Evolutionary conservation across 129 eudicot species (phyloP), one percentile per base, ranked within the genome.

Genomic region (Tanacetum coccineum): DNA sequence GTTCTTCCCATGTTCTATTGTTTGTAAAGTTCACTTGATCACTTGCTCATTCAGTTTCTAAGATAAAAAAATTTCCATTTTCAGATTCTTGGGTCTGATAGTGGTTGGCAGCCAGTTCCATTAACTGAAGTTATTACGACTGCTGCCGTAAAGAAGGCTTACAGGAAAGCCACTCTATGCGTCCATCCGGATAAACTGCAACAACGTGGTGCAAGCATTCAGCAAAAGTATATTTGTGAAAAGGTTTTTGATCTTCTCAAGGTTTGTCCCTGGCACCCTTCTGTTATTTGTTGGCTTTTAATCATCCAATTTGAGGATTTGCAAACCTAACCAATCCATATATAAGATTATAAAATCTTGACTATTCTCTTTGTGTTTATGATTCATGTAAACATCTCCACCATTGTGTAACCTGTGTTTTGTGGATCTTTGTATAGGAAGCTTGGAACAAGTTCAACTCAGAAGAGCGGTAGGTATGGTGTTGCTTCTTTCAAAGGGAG

Each of bases 141-240:
- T 53, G 92, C 86, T 49, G 96, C 98, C 66, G 98, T 82, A 26
- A 93, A 89, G 76, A 93, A 74, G 67, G 95, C 95, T 64, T 93
- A 93, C 79, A 80, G 98, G 78, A 93, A 89, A 70, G 98, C 98
- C 62, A 89, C 96, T 76, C 95, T 93, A 4, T 93, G 89, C 71
- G 98, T 93, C 45, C 98, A 93, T 73, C 98, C 98, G 2, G 98
- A 93, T 77, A 93, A 93, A 86, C 71, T 93, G 72, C 98, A 93
- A 79, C 98, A 93, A 56, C 95, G 98, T 50, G 96, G 98, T 74
- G 98, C 98, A 28, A 93, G 68, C 72, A 79, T 89, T 77, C 96
- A 89, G 28, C 98, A 93, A 66, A 93, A 93, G 80, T 93, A 93
- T 74, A 79, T 86, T 49, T 88, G 96, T 62, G 98, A 93, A 78